phyloP scores from a whole-genome alignment of 116 monocot genomes.

The Papilionanthe hybrid region DNA sequence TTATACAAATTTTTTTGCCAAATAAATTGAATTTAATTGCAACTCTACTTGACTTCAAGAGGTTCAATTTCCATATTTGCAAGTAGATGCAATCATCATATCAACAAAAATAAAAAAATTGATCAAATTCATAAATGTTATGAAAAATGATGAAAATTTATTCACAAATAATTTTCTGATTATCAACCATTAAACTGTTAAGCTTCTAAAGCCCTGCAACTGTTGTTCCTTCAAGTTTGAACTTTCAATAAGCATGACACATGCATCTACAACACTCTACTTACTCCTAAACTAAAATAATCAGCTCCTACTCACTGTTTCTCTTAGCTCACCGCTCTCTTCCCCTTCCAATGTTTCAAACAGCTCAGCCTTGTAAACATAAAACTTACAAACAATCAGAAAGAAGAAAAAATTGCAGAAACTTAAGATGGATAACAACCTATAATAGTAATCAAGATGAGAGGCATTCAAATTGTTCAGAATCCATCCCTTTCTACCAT shows the following conservation, averaged over 20 bases:
- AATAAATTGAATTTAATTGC: no score
- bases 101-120: no score
- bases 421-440: constrained; percentile 20
- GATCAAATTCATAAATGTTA: no score
- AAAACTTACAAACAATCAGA: constrained; percentile 17
- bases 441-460: constrained; percentile 44
- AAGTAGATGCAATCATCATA: no score
- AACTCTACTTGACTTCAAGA: no score
- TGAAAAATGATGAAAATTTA: no score
- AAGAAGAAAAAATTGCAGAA: constrained; percentile 30
- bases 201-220: no score
- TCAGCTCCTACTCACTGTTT: neutral
- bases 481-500: constrained; percentile 37
- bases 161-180: no score
- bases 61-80: no score
- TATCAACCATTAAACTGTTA: no score
- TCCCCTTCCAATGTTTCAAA: constrained; percentile 5
- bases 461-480: constrained; percentile 36
- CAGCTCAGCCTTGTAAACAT: constrained; percentile 31
- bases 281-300: neutral
- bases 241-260: neutral
- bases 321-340: neutral
- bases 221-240: neutral
- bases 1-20: no score
- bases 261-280: neutral